Evolutionary conservation across 768 basidiomycete genomes (phyloP).

Genomic region (Pisolithus albus): DNA sequence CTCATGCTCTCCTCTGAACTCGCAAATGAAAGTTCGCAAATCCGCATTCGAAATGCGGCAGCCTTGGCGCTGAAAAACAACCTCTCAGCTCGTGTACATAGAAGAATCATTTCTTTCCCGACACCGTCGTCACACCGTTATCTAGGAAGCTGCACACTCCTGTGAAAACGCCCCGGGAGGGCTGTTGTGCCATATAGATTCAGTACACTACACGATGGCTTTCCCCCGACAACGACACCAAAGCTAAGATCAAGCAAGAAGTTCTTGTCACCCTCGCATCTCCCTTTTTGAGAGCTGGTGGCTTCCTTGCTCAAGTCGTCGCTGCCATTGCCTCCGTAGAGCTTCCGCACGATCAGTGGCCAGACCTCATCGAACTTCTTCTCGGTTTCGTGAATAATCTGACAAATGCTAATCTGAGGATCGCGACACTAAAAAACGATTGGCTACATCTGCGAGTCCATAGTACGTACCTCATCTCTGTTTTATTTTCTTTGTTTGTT

Average conservation of each 20-base stretch:
- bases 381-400: conserved; percentile 80
- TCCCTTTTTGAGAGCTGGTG: conserved; percentile 61
- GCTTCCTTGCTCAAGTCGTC: conserved; percentile 88
- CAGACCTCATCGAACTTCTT: conserved; percentile 80
- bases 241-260: too few relatives aligned
- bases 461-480: too few relatives aligned
- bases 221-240: conserved; percentile 57
- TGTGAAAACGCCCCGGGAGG: too few relatives aligned
- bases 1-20: too few relatives aligned
- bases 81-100: conserved; percentile 81
- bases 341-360: conserved; percentile 83
- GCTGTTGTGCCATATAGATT: conserved; percentile 43
- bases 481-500: too few relatives aligned
- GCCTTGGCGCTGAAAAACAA: too few relatives aligned
- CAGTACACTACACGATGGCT: conserved; percentile 81
- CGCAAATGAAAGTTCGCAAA: too few relatives aligned
- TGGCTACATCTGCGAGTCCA: too few relatives aligned
- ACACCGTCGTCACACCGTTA: conserved; percentile 12
- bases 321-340: conserved; percentile 93
- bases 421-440: too few relatives aligned
- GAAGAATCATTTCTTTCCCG: conserved; percentile 16
- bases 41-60: too few relatives aligned
- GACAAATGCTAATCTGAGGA: too few relatives aligned
- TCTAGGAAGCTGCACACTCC: conserved; percentile 50
- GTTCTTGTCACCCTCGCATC: too few relatives aligned